These are phyloP conservation scores for Heritiera fomes DNA, from an alignment of 345 rosid species.

Conservation along the genomic window DNA sequence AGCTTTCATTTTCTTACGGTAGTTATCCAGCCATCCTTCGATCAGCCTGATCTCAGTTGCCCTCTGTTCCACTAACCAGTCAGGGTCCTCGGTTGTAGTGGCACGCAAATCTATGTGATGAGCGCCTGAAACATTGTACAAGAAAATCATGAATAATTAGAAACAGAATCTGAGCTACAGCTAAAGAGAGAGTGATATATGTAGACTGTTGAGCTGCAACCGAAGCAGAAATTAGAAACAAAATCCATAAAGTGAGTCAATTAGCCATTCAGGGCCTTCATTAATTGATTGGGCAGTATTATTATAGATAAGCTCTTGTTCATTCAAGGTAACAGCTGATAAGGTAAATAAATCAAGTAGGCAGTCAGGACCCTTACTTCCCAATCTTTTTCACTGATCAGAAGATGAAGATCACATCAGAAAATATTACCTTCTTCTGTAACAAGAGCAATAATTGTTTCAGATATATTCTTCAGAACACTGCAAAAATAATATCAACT, in stretches of 20 bases:
- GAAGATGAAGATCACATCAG: slow-evolving; percentile 16
- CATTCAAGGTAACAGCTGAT: background rate
- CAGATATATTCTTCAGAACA: slow-evolving; percentile 73
- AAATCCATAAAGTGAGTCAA: background rate
- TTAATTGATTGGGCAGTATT: background rate
- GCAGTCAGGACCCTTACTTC: background rate
- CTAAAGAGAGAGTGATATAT: background rate
- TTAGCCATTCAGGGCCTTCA: background rate
- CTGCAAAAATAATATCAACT: slow-evolving; percentile 45
- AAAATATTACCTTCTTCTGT: slow-evolving; percentile 74
- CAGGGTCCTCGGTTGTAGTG: slow-evolving; percentile 67
- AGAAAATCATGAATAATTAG: background rate
- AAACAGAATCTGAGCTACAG: no score
- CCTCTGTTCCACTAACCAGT: slow-evolving; percentile 79
- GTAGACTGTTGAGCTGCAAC: background rate
- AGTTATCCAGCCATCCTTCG: slow-evolving; percentile 63
- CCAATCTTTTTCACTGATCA: background rate
- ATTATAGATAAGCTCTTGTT: background rate
- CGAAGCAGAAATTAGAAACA: background rate
- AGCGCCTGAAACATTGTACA: slow-evolving; percentile 51
- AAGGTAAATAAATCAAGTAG: background rate
- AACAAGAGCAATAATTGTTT: slow-evolving; percentile 76
- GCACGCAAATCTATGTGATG: slow-evolving; percentile 88
- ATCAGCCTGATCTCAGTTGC: slow-evolving; percentile 68
- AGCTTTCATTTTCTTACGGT: slow-evolving; percentile 39